Conservation (phyloP, 495 filamentous ascomycete genomes). For the Xylaria flabelliformis region DNA sequence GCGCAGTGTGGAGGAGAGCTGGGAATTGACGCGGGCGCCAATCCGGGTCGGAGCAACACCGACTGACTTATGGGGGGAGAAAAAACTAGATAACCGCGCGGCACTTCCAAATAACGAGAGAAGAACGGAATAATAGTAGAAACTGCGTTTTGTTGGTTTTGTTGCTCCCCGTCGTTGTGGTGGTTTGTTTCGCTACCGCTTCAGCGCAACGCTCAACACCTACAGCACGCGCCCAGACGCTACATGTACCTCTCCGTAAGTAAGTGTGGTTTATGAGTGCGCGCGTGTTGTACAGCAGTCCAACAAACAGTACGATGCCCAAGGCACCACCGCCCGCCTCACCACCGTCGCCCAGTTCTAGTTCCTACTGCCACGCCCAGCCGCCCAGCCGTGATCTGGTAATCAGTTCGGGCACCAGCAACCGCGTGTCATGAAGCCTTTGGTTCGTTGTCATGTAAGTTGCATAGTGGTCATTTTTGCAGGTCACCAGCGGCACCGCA, state of each 20-base stretch:
- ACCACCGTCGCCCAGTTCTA: not conserved
- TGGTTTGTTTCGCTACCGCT: constrained; percentile 5
- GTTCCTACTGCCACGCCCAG: constrained; percentile 3
- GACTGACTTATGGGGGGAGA: not conserved
- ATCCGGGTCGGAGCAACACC: constrained; percentile 3
- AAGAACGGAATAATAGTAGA: constrained; percentile 8
- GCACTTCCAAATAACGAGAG: not conserved
- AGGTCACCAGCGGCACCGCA: constrained; percentile 6
- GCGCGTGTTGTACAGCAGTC: constrained; percentile 8
- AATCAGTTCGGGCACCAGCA: constrained; percentile 8
- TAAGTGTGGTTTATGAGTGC: not conserved
- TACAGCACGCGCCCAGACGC: not conserved
- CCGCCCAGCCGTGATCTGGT: constrained; percentile 17
- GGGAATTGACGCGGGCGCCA: constrained; percentile 16
- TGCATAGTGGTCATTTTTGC: not conserved
- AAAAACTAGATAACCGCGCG: not conserved
- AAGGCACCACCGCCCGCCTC: constrained; percentile 19
- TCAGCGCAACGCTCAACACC: constrained; percentile 4
- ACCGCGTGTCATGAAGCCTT: constrained; percentile 26
- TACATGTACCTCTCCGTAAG: constrained; percentile 8
- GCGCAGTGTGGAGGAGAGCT: constrained; percentile 26
- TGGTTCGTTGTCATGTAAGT: constrained; percentile 3
- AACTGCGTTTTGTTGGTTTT: constrained; percentile 9
- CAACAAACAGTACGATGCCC: constrained; percentile 17
- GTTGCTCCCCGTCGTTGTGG: not conserved